Base-by-base conservation (phyloP, 768 basidiomycete genomes). In the Symmetrospora coprosmae region DNA sequence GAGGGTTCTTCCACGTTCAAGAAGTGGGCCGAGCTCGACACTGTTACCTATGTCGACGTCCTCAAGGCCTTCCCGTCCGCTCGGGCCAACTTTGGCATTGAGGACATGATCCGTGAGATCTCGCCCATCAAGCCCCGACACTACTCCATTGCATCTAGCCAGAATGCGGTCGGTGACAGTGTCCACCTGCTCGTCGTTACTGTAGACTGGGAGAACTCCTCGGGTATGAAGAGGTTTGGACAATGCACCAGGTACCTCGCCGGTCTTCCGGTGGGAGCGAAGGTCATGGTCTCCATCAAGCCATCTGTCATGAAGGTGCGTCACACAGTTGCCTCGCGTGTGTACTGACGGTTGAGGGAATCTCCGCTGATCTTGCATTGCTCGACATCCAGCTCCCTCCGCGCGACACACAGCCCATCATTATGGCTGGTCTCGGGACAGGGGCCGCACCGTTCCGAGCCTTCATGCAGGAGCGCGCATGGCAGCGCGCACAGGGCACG, bases 391-490 rank as follows among this genome's bases (percentile, higher is more conserved):
- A 89, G 86, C 77, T 97, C 4, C 94, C 94, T 52, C 84, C 85
- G 0, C 78, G 81, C 70, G 77, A 82, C 70, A 79, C 77, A 45
- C 90, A 92, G 70, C 94, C 94, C 37, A 78, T 99, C 73, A 92
- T 97, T 74, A 90, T 99, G 87, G 89, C 92, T 33, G 94, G 94
- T 65, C 82, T 99, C 30, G 94, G 94, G 48, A 99, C 94, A 2
- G 94, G 92, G 58, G 94, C 90, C 8, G 94, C 94, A 11, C 94
- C 94, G 23, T 99, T 99, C 85, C 87, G 94, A 60, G 94, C 94
- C 6, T 99, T 97, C 80, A 81, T 96, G 63, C 94, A 99, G 72
- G 83, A 99, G 73, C 83, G 92, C 60, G 89, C 88, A 6, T 81
- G 78, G 79, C 83, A 90, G 59, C 77, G 79, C 30, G 73, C 81